Base-by-base conservation (phyloP, 805 yeast genomes). In the Clavispora carvajalis region DNA sequence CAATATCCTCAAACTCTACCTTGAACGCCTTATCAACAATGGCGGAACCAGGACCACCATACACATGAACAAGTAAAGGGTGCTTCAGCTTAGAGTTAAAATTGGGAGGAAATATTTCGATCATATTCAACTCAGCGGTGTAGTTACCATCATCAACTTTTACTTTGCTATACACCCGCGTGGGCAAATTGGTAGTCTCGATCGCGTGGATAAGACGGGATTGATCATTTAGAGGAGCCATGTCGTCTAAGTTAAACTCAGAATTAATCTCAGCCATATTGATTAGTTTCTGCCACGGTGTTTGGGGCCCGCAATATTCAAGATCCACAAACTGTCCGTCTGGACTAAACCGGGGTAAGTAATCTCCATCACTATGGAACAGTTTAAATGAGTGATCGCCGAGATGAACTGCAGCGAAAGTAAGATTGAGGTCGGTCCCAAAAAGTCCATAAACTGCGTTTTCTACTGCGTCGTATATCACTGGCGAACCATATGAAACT, bases 31-130 rank as follows among this genome's bases (percentile, higher is more conserved):
- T 67, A 28, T 65, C 67, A 9, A 76, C 73, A 19, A 76, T 73
- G 47, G 79, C 81, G 4, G 85, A 79, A 0, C 93, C 95, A 1
- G 95, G 95, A 0, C 93, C 95, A 3, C 89, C 93, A 55, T 85
- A 85, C 0, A 77, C 80, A 42, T 76, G 73, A 2, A 84, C 87
- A 33, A 85, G 58, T 10, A 85, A 46, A 0, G 93, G 90, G 51
- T 83, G 77, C 45, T 73, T 41, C 30, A 58, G 59, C 1, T 48
- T 48, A 2, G 71, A 60, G 45, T 79, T 63, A 49, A 82, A 76
- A 34, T 67, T 64, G 0, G 72, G 70, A 0, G 95, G 95, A 33
- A 73, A 65, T 7, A 80, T 76, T 52, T 84, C 90, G 30, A 80
- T 59, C 40, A 79, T 69, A 52, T 80, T 76, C 6, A 80, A 54